These are phyloP conservation scores for Phaeophleospora eucalypticola DNA, from an alignment of 2,329 filamentous ascomycete genomes.

Conservation along the genomic window DNA sequence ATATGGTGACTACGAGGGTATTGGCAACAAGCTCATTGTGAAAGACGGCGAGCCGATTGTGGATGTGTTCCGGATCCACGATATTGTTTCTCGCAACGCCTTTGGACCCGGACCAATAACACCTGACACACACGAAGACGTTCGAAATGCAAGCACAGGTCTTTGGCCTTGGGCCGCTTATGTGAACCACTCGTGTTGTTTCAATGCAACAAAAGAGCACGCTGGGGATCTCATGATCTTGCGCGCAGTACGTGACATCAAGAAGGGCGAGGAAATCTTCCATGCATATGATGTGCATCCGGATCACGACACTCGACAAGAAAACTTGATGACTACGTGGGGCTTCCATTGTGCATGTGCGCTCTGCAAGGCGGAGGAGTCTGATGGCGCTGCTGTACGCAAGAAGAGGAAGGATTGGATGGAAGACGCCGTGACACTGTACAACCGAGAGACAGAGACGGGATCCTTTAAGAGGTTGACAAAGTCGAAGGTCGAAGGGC, in stretches of 20 bases:
- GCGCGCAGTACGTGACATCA: slow-evolving; percentile 44
- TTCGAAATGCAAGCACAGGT: slow-evolving; percentile 32
- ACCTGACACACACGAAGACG: slow-evolving; percentile 8
- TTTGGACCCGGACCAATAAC: slow-evolving; percentile 29
- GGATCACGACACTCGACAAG: slow-evolving; percentile 10
- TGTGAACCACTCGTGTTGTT: slow-evolving; percentile 52
- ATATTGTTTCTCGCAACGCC: slow-evolving; percentile 41
- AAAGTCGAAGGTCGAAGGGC: no score
- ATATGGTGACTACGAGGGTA: slow-evolving; percentile 13
- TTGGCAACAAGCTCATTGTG: slow-evolving; percentile 18
- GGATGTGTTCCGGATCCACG: slow-evolving; percentile 39
- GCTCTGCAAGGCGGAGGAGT: slow-evolving; percentile 16
- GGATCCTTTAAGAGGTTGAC: no score
- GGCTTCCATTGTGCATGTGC: slow-evolving; percentile 17
- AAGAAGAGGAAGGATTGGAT: background rate
- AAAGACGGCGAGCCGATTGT: slow-evolving; percentile 35
- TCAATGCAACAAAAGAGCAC: slow-evolving; percentile 47
- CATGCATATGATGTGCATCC: slow-evolving; percentile 25
- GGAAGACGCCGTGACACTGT: background rate
- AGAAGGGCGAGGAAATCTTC: slow-evolving; percentile 44
- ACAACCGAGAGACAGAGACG: no score
- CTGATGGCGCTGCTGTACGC: background rate
- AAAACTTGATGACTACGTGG: slow-evolving; percentile 17
- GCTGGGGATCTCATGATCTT: slow-evolving; percentile 54
- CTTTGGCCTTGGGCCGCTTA: slow-evolving; percentile 49